phyloP scores from a whole-genome alignment of 1,139 yeast genomes.

The Suhomyces maxii region DNA sequence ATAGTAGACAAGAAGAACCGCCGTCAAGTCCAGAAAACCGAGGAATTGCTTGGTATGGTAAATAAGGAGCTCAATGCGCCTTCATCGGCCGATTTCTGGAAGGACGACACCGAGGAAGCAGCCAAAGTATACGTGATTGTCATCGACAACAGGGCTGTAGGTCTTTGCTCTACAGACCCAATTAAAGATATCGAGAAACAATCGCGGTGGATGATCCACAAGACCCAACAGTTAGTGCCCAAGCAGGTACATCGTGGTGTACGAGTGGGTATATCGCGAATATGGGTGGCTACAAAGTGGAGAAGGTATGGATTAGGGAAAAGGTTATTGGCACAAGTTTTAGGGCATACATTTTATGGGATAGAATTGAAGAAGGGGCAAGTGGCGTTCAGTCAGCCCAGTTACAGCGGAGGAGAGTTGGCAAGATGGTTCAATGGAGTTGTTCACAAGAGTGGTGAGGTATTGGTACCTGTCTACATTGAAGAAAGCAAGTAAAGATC shows the following conservation, averaged over 20 bases:
- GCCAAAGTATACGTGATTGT: slow-evolving; percentile 53
- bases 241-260: slow-evolving; percentile 28
- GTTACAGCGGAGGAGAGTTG: slow-evolving; percentile 57
- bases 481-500: slow-evolving; percentile 17
- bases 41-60: slow-evolving; percentile 45
- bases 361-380: slow-evolving; percentile 37
- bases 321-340: slow-evolving; percentile 41
- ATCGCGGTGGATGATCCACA: slow-evolving; percentile 50
- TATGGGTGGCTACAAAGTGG: slow-evolving; percentile 59
- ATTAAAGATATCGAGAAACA: slow-evolving; percentile 22
- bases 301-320: slow-evolving; percentile 53
- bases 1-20: slow-evolving; percentile 15
- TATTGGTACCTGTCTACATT: slow-evolving; percentile 51
- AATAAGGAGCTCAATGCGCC: slow-evolving; percentile 63
- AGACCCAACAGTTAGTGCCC: slow-evolving; percentile 37
- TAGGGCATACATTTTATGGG: slow-evolving; percentile 53
- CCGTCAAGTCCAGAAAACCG: slow-evolving; percentile 23
- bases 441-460: slow-evolving; percentile 49
- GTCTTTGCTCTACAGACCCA: slow-evolving; percentile 50
- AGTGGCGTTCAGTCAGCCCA: slow-evolving; percentile 74
- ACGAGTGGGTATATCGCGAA: slow-evolving; percentile 60
- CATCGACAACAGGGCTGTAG: slow-evolving; percentile 46
- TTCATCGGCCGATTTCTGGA: slow-evolving; percentile 52
- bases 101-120: slow-evolving; percentile 14
- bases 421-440: slow-evolving; percentile 55